These are phyloP conservation scores for Spatholobus suberectus DNA, from an alignment of 306 rosid genomes.

Conservation along the genomic window DNA sequence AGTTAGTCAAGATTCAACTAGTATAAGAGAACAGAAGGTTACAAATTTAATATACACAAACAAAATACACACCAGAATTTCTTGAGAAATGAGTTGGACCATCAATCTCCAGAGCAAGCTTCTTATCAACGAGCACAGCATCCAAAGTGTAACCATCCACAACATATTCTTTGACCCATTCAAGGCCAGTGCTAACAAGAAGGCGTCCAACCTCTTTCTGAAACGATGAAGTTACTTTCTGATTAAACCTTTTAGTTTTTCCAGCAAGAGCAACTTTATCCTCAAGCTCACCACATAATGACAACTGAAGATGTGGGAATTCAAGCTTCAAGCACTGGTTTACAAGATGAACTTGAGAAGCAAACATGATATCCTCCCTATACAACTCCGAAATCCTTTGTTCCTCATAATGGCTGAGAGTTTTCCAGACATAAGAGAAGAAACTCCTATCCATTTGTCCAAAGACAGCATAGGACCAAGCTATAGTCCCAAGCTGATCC, in stretches of 20 bases:
- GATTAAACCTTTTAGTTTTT: slow-evolving; percentile 78
- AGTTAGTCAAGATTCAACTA: slow-evolving; percentile 12
- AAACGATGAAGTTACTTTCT: slow-evolving; percentile 74
- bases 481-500: slow-evolving; percentile 81
- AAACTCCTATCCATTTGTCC: slow-evolving; percentile 75
- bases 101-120: slow-evolving; percentile 92
- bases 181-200: slow-evolving; percentile 79
- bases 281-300: slow-evolving; percentile 63
- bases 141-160: slow-evolving; percentile 84
- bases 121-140: slow-evolving; percentile 77
- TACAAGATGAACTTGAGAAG: slow-evolving; percentile 84
- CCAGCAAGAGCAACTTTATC: slow-evolving; percentile 69
- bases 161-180: slow-evolving; percentile 79
- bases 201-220: slow-evolving; percentile 92
- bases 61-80: slow-evolving; percentile 67
- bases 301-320: slow-evolving; percentile 73
- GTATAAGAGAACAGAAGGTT: slow-evolving; percentile 21
- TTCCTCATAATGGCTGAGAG: slow-evolving; percentile 68
- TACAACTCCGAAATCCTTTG: slow-evolving; percentile 83
- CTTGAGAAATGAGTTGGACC: slow-evolving; percentile 99
- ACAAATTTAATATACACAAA: background rate
- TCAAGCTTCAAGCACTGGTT: slow-evolving; percentile 93
- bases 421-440: slow-evolving; percentile 71
- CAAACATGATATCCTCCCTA: slow-evolving; percentile 86
- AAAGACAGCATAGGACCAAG: slow-evolving; percentile 92